Evolutionary conservation across 2,329 filamentous ascomycete species (phyloP), one percentile per base, ranked within the genome.

Genomic region (Fusarium xyrophilum): DNA sequence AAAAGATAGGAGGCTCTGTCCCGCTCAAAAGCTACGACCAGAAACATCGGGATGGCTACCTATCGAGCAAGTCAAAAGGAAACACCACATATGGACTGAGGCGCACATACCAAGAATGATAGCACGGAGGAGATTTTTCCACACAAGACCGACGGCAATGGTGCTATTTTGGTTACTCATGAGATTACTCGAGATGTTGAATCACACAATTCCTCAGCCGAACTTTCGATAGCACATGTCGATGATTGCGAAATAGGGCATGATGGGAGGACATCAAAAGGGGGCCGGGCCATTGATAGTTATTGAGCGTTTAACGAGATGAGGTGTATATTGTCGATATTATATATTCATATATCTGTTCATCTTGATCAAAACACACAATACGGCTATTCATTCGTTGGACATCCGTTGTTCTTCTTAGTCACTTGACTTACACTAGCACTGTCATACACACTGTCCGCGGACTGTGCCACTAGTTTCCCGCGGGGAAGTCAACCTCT

Each of bases 121-220:
- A 69, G 69, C 46, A 67, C 59, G 1, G 69, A 72, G 28, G 69
- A 72, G 32, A 71, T 73, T 7, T 71, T 72, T 15, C 66, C 58
- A 14, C 66, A 65, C n/a, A 60, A 65, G 43, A 65, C 59, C 10
- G 65, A 72, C 17, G 57, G 61, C 6, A 63, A 68, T n/a, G 64
- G 68, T 17, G 53, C 69, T 13, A 72, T 73, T n/a, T 52, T 73
- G 56, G 58, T 73, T 7, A 71, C 60, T 3, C 65, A 55, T 21
- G 65, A 68, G 38, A 52, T 69, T 23, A 42, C 65, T 23, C 43
- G 46, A 17, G 57, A 71, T 39, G 56, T 68, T 25, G 65, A 69
- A n/a, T 63, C 53, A 11, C 58, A 68, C 15, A 54, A 59, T 5
- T 57, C 62, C 2, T 68, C 67, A 14, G 30, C 56, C 4, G 50